Evolutionary conservation across 2,329 filamentous ascomycete species (phyloP), one percentile per base, ranked within the genome.

Genomic region (Triangularia setosa): DNA sequence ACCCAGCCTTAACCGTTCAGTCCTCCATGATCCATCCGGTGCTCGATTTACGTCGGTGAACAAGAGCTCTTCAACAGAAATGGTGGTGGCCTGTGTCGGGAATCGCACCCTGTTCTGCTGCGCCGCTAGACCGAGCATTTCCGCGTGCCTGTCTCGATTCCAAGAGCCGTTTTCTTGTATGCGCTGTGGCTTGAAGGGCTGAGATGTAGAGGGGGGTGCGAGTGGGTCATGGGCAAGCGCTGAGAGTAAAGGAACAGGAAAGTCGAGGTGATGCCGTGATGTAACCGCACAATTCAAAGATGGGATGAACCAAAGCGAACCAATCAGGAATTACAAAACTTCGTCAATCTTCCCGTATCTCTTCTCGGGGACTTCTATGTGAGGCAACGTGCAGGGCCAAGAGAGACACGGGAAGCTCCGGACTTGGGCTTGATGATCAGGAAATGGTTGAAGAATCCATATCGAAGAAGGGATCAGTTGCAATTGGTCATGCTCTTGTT

Each of bases 161-260:
- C 18, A 48, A 48, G 40, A 48, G 40, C 40, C 40, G 40, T 48
- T 48, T 48, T 21, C n/a, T n/a, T 55, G 9, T 55, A 55, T 55
- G 52, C 52, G 52, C 52, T 16, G 52, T 55, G 52, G 52, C 52
- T 55, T 55, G 52, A 55, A 55, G 23, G 52, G 52, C 52, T 55
- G 52, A 55, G 23, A 25, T 4, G 25, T 55, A 24, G 23, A 55
- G 52, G 52, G 52, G 25, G 52, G 52, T 55, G 25, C 23, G 52
- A 16, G 52, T 55, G 52, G 52, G 25, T 48, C 40, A 48, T 48
- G 40, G 18, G 35, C 35, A 44, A 44, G 35, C n/a, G 35, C 35
- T 44, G 35, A 44, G 35, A 35, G 30, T 35, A 30, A 6, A 30
- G 3, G 7, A 0, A 11, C 18, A 44, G 4, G n/a, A 16, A 48